Base-by-base conservation (phyloP, 768 basidiomycete genomes). In the Agrocybe praecox region DNA sequence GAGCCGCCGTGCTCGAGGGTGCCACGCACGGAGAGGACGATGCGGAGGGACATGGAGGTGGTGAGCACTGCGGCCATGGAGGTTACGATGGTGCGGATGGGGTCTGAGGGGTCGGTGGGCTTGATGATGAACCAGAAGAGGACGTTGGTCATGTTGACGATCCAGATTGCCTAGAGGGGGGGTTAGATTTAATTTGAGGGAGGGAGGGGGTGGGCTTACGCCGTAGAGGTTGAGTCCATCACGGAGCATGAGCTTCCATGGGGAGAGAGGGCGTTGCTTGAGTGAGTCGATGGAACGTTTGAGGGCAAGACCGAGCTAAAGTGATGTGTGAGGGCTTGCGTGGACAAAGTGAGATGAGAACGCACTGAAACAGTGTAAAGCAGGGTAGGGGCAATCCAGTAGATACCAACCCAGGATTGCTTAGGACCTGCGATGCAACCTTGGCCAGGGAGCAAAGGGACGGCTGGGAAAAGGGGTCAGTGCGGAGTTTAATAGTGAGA, bases 231-330 rank as follows among this genome's bases (percentile, higher is more conserved):
- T 93, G 62, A 94, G 83, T 15, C 90, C 89, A 68, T 94, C 92
- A 58, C 92, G 90, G 58, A 94, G 88, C 90, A 93, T 93, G 62
- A 94, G 79, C 66, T 92, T 91, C 92, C 92, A 94, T 26, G 80
- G 77, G 53, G 76, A 79, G 53, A 92, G 71, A 1, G 74, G 80
- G 64, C 88, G 91, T 26, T 74, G 65, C 53, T 79, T 56, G 60
- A 86, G 82, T 2, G 87, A 88, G 49, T 74, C 68, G 60, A 86
- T 62, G 21, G 87, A 89, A 49, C 87, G 85, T 46, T 67, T 69
- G 48, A 89, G 67, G 2, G 89, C 88, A 23, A 90, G 80, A 34
- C 63, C 76, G 66, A 88, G 80, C 85, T 87, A 36, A 22, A 26
- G 21, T n/a, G 34, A 50, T 19, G 17, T 19, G 17, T 18, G 62